Conservation (phyloP, 2,329 filamentous ascomycete genomes). For the Sclerotinia spermophila region DNA sequence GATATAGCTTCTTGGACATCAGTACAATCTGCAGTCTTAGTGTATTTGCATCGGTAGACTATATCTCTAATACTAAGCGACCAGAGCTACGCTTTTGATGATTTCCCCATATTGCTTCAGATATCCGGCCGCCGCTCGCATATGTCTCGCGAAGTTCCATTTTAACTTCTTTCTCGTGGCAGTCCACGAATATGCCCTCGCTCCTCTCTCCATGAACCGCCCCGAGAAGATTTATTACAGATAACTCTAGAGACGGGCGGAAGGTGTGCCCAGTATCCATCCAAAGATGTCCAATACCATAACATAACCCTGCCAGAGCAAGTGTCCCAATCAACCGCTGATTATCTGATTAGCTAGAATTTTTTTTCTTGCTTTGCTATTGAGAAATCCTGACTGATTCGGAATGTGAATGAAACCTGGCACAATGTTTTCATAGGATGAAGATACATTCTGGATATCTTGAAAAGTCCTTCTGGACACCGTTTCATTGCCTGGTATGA, state of each 20-base stretch:
- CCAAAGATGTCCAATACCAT: no score
- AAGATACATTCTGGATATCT: background rate
- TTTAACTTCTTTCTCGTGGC: no score
- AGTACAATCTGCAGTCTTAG: background rate
- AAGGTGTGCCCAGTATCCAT: background rate
- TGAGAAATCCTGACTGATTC: background rate
- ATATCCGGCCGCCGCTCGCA: no score
- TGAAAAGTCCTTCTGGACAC: no score
- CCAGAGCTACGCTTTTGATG: background rate
- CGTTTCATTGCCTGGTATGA: accelerated
- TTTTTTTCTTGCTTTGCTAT: background rate
- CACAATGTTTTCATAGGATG: accelerated
- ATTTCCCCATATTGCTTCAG: background rate
- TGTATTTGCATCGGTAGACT: background rate
- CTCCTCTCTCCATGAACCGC: background rate
- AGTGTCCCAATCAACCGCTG: background rate
- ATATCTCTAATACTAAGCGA: background rate
- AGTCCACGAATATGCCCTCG: no score
- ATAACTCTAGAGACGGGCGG: background rate
- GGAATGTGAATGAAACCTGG: background rate
- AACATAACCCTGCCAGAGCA: background rate
- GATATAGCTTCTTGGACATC: background rate
- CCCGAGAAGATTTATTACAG: no score
- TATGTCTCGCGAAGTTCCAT: background rate
- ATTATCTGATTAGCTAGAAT: background rate